Percentiles rank a stretch among this genome's conserved stretches.
phyloP scores from a whole-genome alignment of 306 rosid species.

The Crotalaria pallida region DNA sequence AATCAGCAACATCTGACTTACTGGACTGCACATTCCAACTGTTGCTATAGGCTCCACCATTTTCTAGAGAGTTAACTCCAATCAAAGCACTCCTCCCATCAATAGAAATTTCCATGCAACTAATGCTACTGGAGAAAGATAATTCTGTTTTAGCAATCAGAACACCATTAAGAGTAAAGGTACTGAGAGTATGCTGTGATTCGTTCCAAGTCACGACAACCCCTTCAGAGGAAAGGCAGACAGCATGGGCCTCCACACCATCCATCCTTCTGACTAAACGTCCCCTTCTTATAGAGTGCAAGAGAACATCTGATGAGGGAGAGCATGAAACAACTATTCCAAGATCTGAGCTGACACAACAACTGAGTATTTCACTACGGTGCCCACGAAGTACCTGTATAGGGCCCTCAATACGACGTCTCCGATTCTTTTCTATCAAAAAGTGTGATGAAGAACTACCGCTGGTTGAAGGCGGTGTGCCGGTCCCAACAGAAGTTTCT shows the following conservation, averaged over 20 bases:
- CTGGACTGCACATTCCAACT: conserved; percentile 47
- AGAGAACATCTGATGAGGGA: conserved; percentile 63
- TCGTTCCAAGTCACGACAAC: conserved; percentile 80
- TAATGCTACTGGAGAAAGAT: conserved; percentile 50
- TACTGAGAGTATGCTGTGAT: conserved; percentile 53
- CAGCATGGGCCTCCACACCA: conserved; percentile 73
- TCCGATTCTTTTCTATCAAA: conserved; percentile 58
- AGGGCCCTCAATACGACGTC: conserved; percentile 83
- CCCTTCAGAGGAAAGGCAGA: conserved; percentile 86
- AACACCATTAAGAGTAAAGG: conserved; percentile 81
- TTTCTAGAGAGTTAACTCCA: conserved; percentile 54
- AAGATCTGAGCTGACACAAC: conserved; percentile 89
- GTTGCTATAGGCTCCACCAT: conserved; percentile 24
- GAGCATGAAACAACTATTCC: conserved; percentile 92
- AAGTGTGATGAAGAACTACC: conserved; percentile 43
- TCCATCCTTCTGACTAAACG: conserved; percentile 68
- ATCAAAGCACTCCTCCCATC: conserved; percentile 84
- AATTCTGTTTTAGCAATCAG: conserved; percentile 56
- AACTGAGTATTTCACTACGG: conserved; percentile 67
- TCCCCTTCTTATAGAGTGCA: conserved; percentile 83
- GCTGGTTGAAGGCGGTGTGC: conserved; percentile 36
- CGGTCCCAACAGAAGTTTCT: conserved; percentile 48
- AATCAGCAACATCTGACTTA: conserved; percentile 31
- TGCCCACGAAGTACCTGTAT: conserved; percentile 84
- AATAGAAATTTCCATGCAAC: conserved; percentile 86